phyloP scores from a whole-genome alignment of 129 eudicot species.

The Saposhnikovia divaricata region DNA sequence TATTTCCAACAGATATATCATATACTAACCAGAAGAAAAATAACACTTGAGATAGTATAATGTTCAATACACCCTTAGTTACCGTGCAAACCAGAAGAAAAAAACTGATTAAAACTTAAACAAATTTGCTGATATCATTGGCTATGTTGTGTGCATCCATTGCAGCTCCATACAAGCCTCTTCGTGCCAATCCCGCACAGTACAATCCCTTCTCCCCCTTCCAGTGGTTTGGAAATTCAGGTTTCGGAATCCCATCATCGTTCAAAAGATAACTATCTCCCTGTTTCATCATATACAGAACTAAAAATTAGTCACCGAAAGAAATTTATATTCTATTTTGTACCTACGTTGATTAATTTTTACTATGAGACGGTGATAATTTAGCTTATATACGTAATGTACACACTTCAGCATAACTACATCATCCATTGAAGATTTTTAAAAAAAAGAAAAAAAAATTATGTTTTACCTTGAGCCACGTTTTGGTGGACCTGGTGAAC shows the following conservation, averaged over 20 bases:
- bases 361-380: not conserved
- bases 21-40: too few species aligned
- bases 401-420: too few species aligned
- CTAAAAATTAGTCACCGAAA: not conserved
- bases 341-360: not conserved
- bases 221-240: slow-evolving; percentile 59
- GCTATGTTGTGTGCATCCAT: not conserved
- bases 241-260: slow-evolving; percentile 67
- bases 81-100: too few species aligned
- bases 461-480: slow-evolving; percentile 43
- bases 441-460: too few species aligned
- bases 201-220: slow-evolving; percentile 77
- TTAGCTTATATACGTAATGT: too few species aligned
- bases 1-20: too few species aligned
- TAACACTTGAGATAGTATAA: too few species aligned
- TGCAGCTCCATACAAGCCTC: too few species aligned
- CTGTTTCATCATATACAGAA: slow-evolving; percentile 19
- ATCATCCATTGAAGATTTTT: too few species aligned
- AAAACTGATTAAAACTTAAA: too few species aligned
- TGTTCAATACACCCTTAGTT: too few species aligned
- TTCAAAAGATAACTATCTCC: slow-evolving; percentile 48
- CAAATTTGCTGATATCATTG: not conserved
- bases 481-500: too few species aligned
- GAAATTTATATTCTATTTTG: not conserved
- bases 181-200: slow-evolving; percentile 35